Percentiles rank a stretch among this genome's conserved stretches.
phyloP scores from a whole-genome alignment of 208 protist genomes.

The Trypanosoma avium region DNA sequence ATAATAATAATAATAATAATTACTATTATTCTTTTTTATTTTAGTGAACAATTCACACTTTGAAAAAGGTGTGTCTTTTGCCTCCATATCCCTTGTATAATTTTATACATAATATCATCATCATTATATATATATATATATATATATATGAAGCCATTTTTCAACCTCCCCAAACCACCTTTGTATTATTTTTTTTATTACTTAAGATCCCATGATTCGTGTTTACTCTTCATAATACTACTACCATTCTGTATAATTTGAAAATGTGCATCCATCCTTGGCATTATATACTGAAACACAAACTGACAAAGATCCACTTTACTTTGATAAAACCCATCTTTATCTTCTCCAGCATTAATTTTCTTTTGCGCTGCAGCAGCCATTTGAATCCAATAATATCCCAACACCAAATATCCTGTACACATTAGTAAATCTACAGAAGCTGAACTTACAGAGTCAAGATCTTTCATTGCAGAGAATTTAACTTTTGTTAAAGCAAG shows the following conservation, averaged over 20 bases:
- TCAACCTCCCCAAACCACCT: slow-evolving; percentile 56
- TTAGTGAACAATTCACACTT: too few species aligned
- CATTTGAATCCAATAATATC: slow-evolving; percentile 89
- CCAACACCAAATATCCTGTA: slow-evolving; percentile 76
- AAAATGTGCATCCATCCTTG: slow-evolving; percentile 54
- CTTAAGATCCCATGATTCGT: too few species aligned
- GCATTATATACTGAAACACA: slow-evolving; percentile 73
- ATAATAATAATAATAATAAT: too few species aligned
- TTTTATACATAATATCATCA: background rate
- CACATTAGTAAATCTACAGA: slow-evolving; percentile 84
- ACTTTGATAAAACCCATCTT: slow-evolving; percentile 78
- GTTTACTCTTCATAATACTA: slow-evolving; percentile 42
- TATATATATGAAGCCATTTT: slow-evolving; percentile 17
- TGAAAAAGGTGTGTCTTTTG: too few species aligned
- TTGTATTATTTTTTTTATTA: too few species aligned
- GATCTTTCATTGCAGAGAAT: slow-evolving; percentile 40
- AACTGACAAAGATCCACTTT: slow-evolving; percentile 80
- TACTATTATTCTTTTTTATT: too few species aligned
- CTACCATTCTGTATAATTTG: slow-evolving; percentile 50
- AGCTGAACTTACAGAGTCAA: slow-evolving; percentile 40
- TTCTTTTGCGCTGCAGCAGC: slow-evolving; percentile 62
- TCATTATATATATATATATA: background rate
- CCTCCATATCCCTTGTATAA: too few species aligned
- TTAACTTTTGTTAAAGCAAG: slow-evolving; percentile 52
- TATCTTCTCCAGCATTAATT: slow-evolving; percentile 52